These are phyloP conservation scores for Xerocomus minutiporus DNA, from an alignment of 1,284 basidiomycete genomes.

Conservation along the genomic window DNA sequence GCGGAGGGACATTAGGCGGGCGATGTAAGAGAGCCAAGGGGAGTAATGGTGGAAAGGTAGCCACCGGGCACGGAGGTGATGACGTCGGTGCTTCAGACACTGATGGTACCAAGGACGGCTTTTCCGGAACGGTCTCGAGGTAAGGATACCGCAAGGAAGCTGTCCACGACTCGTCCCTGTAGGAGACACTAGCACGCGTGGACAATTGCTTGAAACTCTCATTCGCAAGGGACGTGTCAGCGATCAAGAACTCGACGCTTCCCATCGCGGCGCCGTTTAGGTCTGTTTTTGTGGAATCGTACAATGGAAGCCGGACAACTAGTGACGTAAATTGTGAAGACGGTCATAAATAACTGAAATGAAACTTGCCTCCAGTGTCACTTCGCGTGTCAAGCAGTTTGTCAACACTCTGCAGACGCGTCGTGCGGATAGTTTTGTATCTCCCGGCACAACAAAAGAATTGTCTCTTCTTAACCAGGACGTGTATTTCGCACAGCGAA, in stretches of 20 bases:
- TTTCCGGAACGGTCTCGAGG: conserved; percentile 23
- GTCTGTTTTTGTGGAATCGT: conserved; percentile 30
- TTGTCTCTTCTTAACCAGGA: conserved; percentile 26
- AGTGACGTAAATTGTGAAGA: conserved; percentile 29
- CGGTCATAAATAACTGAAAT: conserved; percentile 30
- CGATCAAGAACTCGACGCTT: conserved; percentile 28
- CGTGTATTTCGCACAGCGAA: conserved; percentile 29
- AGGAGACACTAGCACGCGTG: conserved; percentile 20
- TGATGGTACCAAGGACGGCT: conserved; percentile 16
- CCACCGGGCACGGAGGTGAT: conserved; percentile 19
- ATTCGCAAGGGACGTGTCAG: conserved; percentile 12
- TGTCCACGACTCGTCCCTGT: conserved; percentile 8
- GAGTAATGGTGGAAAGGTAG: conserved; percentile 15
- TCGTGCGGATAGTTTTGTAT: conserved; percentile 29
- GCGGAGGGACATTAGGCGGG: conserved; percentile 16
- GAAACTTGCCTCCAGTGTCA: conserved; percentile 28
- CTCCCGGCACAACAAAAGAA: conserved; percentile 27
- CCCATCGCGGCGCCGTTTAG: conserved; percentile 23
- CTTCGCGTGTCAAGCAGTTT: conserved; percentile 29
- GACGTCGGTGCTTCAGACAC: conserved; percentile 20
- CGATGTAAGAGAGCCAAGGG: conserved; percentile 6
- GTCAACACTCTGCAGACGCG: conserved; percentile 23
- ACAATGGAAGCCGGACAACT: conserved; percentile 33
- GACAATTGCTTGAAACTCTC: conserved; percentile 14
- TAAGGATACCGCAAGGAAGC: conserved; percentile 15